Evolutionary conservation across 2,329 filamentous ascomycete species (phyloP).

Genomic region (Colletotrichum spaethianum): DNA sequence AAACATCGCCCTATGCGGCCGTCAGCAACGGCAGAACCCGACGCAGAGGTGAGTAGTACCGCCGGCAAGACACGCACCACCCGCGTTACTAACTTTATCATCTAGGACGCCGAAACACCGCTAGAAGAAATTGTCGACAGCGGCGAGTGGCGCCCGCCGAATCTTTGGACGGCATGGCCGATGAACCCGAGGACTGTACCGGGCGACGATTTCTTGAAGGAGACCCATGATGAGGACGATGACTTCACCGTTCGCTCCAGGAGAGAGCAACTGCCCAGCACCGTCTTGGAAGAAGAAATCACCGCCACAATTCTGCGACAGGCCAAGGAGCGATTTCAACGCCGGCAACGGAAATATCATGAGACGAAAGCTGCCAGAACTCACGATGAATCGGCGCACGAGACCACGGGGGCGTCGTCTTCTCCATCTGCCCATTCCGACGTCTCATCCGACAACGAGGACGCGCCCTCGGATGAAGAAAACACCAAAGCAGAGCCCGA

Average conservation of each 20-base stretch:
- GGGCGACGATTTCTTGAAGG: constrained; percentile 64
- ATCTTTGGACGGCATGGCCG: constrained; percentile 89
- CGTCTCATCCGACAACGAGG: constrained; percentile 9
- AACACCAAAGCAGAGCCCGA: not conserved
- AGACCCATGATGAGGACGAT: constrained; percentile 62
- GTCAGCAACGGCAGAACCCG: constrained; percentile 2
- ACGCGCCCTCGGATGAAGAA: not conserved
- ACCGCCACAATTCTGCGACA: constrained; percentile 75
- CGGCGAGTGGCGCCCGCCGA: constrained; percentile 65
- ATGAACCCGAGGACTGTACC: constrained; percentile 75
- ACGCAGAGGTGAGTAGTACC: constrained; percentile 14
- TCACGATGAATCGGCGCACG: not conserved
- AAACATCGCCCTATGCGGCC: constrained; percentile 61
- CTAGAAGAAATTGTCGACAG: constrained; percentile 45
- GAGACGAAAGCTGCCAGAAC: constrained; percentile 3
- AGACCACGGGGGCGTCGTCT: constrained; percentile 8
- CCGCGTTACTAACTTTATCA: not conserved
- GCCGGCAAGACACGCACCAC: not conserved
- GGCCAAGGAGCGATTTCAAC: constrained; percentile 77
- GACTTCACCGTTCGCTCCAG: constrained; percentile 64
- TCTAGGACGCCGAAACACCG: constrained; percentile 19
- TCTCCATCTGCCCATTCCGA: not conserved
- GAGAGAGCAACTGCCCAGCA: constrained; percentile 65
- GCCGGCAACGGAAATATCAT: constrained; percentile 47
- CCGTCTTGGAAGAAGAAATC: constrained; percentile 78